A percentile compares a stretch with the other conserved stretches of the same genome.
These are phyloP conservation scores for Catenaria anguillulae DNA, from an alignment of 371 early-diverging fungal species.

Conservation along the genomic window DNA sequence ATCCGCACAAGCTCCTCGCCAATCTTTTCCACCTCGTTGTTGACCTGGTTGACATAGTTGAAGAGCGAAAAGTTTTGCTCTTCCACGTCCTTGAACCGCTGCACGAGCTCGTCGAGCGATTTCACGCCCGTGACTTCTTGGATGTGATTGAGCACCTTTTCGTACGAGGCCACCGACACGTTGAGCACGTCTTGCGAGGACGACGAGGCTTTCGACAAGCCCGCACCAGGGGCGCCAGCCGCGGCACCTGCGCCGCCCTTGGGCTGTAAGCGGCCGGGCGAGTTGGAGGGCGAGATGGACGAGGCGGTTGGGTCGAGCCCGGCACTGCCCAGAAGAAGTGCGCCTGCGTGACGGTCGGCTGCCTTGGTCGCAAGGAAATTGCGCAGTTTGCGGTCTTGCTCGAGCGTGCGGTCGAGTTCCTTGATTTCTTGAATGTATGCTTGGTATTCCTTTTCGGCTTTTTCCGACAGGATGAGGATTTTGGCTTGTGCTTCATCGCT, in stretches of 20 bases:
- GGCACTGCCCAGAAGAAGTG: too few relatives aligned
- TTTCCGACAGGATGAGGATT: conserved; percentile 32
- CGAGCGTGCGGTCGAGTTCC: conserved; percentile 35
- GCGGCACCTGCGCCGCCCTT: too few relatives aligned
- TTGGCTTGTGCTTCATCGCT: conserved; percentile 42
- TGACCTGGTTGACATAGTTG: conserved; percentile 41
- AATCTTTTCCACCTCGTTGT: conserved; percentile 35
- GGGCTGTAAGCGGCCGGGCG: background rate
- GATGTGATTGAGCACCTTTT: conserved; percentile 28
- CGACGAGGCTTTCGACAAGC: conserved; percentile 11
- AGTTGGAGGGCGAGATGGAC: background rate
- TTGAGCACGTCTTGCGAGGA: conserved; percentile 28
- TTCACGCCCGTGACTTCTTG: conserved; percentile 28
- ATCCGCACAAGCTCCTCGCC: conserved; percentile 12
- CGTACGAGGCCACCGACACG: conserved; percentile 29
- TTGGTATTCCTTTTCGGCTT: conserved; percentile 40
- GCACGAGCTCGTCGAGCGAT: conserved; percentile 30
- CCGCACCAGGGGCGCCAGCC: too few relatives aligned
- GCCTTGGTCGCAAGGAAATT: conserved; percentile 40
- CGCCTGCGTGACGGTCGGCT: conserved; percentile 25
- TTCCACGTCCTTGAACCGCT: conserved; percentile 34
- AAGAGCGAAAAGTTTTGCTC: conserved; percentile 43
- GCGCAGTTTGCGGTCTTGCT: conserved; percentile 36
- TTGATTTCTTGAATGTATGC: conserved; percentile 41
- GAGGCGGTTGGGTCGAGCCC: too few relatives aligned